Evolutionary conservation across 2,329 filamentous ascomycete genomes (phyloP).

Genomic region (Clarireedia hainanense): DNA sequence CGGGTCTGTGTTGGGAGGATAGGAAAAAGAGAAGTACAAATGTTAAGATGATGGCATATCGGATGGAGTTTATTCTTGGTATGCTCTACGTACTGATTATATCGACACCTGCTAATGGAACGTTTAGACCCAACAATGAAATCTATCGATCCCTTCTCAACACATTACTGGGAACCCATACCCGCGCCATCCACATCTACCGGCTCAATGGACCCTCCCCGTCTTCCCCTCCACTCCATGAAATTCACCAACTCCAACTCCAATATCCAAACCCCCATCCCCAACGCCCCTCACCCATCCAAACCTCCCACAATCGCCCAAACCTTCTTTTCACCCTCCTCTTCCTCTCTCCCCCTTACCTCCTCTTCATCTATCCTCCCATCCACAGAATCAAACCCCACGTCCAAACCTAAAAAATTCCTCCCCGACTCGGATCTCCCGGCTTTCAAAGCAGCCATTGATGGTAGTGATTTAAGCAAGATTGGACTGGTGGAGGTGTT

Average conservation of each 20-base stretch:
- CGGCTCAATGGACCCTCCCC: conserved; percentile 29
- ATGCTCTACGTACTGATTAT: conserved; percentile 8
- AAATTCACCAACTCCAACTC: conserved; percentile 14
- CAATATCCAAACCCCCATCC: not conserved
- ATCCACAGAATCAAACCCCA: not conserved
- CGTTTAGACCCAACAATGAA: conserved; percentile 30
- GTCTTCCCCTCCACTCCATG: conserved; percentile 27
- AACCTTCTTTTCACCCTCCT: not conserved
- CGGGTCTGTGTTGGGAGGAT: conserved; percentile 79
- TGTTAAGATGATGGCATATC: conserved; percentile 50
- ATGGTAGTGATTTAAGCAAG: conserved; percentile 66
- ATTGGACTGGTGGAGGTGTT: conserved; percentile 66
- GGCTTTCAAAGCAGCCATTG: conserved; percentile 59
- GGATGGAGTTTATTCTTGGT: conserved; percentile 59
- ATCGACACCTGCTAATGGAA: conserved; percentile 1
- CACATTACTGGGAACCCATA: conserved; percentile 59
- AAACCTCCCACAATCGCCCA: not conserved
- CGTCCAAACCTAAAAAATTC: conserved; percentile 22
- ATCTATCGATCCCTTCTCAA: conserved; percentile 79
- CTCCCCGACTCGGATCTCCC: conserved; percentile 21
- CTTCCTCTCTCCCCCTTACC: not conserved
- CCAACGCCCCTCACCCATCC: not conserved
- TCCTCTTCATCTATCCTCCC: not conserved
- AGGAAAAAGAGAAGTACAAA: conserved; percentile 38
- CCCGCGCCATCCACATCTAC: not conserved